Conservation (phyloP, 805 yeast genomes). For the Suhomyces sp. region DNA sequence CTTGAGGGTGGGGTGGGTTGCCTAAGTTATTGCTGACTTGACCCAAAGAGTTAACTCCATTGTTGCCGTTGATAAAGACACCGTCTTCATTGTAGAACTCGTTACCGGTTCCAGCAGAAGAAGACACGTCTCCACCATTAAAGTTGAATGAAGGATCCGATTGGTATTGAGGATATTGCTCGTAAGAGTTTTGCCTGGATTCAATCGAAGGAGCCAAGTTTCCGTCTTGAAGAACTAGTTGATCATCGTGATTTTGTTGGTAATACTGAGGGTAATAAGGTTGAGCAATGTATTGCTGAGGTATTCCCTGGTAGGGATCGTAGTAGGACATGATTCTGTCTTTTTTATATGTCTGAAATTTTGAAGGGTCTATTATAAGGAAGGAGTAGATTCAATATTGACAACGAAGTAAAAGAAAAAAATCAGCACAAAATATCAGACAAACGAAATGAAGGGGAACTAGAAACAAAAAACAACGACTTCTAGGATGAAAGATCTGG, state of each 20-base stretch:
- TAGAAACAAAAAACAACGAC: not conserved
- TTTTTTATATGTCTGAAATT: not conserved
- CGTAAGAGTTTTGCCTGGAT: conserved; percentile 16
- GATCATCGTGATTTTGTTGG: conserved; percentile 10
- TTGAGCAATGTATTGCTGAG: conserved; percentile 38
- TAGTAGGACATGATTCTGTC: conserved; percentile 36
- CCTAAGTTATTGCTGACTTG: conserved; percentile 2
- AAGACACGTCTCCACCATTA: conserved; percentile 11
- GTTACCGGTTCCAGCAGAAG: conserved; percentile 12
- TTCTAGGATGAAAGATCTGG: not conserved
- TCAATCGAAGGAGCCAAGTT: conserved; percentile 14
- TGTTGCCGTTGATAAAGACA: conserved; percentile 15
- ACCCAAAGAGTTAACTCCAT: conserved; percentile 4
- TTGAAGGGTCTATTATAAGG: conserved; percentile 1
- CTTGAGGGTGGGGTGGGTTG: conserved; percentile 7
- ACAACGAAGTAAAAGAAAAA: conserved; percentile 7
- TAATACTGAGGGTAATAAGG: conserved; percentile 37
- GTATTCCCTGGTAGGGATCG: conserved; percentile 39
- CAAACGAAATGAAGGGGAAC: conserved; percentile 7
- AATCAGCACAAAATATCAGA: conserved; percentile 4
- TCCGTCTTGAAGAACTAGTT: conserved; percentile 7
- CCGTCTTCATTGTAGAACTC: conserved; percentile 21
- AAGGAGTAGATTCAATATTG: conserved; percentile 3
- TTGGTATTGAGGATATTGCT: conserved; percentile 21
- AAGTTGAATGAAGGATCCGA: conserved; percentile 14